These are phyloP conservation scores for Corynascus novoguineensis DNA, from an alignment of 495 filamentous ascomycete species.

Conservation along the genomic window DNA sequence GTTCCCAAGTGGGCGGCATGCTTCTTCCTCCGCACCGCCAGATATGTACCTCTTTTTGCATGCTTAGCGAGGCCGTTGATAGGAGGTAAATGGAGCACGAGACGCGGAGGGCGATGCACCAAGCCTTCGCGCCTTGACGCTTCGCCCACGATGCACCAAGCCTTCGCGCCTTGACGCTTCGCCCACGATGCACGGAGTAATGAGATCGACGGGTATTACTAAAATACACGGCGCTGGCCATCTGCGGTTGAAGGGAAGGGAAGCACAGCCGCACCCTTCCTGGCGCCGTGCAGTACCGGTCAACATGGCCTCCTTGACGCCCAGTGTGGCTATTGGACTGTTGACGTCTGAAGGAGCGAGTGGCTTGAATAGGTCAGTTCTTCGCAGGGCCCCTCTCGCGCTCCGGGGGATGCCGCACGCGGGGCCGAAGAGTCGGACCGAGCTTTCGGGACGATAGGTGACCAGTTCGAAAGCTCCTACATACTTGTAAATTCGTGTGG, in stretches of 20 bases:
- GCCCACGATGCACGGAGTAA: not conserved
- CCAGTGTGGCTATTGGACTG: not conserved
- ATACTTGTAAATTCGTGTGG: too few species aligned
- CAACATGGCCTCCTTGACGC: not conserved
- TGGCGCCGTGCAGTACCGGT: not conserved
- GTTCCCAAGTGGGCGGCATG: not conserved
- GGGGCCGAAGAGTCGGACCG: constrained; percentile 4
- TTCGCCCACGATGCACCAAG: not conserved
- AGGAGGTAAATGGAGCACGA: constrained; percentile 3
- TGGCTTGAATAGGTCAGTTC: not conserved
- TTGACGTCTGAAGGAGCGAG: not conserved
- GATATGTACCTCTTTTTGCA: constrained; percentile 12
- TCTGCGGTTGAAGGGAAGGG: not conserved
- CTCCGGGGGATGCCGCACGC: not conserved
- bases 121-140: not conserved
- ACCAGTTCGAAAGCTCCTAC: too few species aligned
- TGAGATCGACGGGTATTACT: not conserved
- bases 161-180: not conserved
- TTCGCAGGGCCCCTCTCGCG: not conserved
- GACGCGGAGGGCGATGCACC: not conserved
- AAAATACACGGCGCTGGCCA: too few species aligned
- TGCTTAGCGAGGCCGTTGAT: constrained; percentile 4
- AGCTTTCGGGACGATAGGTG: not conserved
- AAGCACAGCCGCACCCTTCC: not conserved
- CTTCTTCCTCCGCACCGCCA: not conserved